Base-by-base conservation (phyloP, 1,284 basidiomycete species). In the Rugosomyces carneus region DNA sequence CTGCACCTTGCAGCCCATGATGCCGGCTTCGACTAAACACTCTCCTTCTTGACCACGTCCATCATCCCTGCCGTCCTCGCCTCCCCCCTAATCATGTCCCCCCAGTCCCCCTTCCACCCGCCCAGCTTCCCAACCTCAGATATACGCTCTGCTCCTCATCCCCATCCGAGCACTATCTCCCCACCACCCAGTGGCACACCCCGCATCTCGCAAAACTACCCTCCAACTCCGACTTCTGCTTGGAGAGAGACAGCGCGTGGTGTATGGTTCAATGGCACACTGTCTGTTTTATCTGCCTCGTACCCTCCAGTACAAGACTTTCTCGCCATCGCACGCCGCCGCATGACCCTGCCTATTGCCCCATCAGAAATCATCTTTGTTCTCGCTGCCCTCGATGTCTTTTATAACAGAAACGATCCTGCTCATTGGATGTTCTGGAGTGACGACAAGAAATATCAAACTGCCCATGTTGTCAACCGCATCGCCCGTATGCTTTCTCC, bases 381-480 rank as follows among this genome's bases (percentile, higher is more conserved):
- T n/a, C 65, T 76, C 40, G 68, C 69, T 9, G 73, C 73, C 6
- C 63, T 76, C 37, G 63, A 66, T 10, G 66, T 73, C 23, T 65
- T 71, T 39, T 63, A 69, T 44, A 56, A 60, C 20, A 67, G 66
- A 13, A 56, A 60, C 15, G 63, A 71, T 56, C 64, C 64, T 8
- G 66, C 63, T 5, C 71, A 74, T 53, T 70, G 70, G 71, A 56
- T 73, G 41, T 72, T 76, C 54, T 76, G 73, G 73, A 61, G 60
- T 42, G 60, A 63, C 44, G 61, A 62, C 27, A 62, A 58, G 45
- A 67, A 65, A 53, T 48, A 54, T 39, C 51, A 58, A 40, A 70
- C 67, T 8, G 69, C 67, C 16, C 60, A 58, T 27, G 53, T 65
- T 24, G 68, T 75, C 32, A 67, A 68, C 51, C 63, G 62, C 41